These are phyloP conservation scores for Phragmites australis DNA, from an alignment of 176 grass and related monocot genomes.

Conservation along the genomic window DNA sequence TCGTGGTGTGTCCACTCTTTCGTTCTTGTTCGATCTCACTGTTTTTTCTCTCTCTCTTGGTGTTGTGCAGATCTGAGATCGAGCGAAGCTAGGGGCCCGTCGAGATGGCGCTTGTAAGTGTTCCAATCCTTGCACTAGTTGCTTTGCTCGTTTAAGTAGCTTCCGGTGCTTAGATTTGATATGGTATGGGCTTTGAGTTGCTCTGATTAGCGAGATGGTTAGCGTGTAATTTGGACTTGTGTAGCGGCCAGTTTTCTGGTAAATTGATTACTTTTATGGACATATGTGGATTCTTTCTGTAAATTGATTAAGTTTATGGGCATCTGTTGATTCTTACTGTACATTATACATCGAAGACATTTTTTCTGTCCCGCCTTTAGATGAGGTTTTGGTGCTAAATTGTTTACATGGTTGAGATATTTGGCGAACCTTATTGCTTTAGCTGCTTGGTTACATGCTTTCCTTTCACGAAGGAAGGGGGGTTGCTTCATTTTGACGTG, in stretches of 20 bases:
- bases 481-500: not conserved
- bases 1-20: not conserved
- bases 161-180: not conserved
- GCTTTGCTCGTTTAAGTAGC: not conserved
- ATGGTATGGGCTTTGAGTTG: not conserved
- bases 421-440: not conserved
- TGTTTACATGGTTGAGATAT: not conserved
- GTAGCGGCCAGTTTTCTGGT: not conserved
- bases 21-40: not conserved
- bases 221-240: not conserved
- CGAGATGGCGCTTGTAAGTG: slow-evolving; percentile 47
- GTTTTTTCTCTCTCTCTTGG: too few relatives aligned
- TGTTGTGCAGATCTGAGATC: slow-evolving; percentile 27
- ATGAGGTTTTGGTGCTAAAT: not conserved
- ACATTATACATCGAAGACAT: not conserved
- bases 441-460: not conserved
- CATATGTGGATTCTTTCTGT: not conserved
- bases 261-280: not conserved
- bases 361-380: not conserved
- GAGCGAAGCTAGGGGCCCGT: not conserved
- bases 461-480: not conserved
- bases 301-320: too few relatives aligned
- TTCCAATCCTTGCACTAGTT: not conserved
- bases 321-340: not conserved
- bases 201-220: not conserved